Conservation (phyloP, 2,329 filamentous ascomycete species). For the Neonectria punicea region DNA sequence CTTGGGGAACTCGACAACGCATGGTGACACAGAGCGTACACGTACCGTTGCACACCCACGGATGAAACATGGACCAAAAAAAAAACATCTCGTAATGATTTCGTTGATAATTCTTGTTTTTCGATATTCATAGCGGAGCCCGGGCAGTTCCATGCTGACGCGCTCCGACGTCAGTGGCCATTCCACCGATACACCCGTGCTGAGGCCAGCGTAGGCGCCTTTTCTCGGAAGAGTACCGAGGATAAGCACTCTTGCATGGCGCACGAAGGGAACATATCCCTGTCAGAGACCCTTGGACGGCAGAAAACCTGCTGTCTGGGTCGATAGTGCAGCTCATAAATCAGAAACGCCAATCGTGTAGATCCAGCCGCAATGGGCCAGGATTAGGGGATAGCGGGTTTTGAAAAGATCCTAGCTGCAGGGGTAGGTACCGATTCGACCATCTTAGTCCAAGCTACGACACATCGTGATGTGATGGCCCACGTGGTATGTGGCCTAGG, state of each 20-base stretch:
- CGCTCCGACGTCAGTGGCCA: background rate
- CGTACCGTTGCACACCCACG: background rate
- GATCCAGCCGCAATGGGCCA: background rate
- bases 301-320: background rate
- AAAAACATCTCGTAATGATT: background rate
- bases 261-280: background rate
- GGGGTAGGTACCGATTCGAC: background rate
- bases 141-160: background rate
- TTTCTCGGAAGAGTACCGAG: background rate
- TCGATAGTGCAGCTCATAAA: background rate
- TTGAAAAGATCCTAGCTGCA: background rate
- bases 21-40: background rate
- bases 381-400: background rate
- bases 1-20: background rate
- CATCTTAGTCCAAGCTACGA: background rate
- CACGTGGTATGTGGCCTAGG: background rate
- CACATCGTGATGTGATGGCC: background rate
- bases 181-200: background rate
- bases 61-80: background rate
- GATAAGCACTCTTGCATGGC: background rate
- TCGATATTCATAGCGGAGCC: background rate
- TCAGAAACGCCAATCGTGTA: background rate
- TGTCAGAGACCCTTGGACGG: background rate
- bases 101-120: background rate
- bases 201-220: background rate